Percentiles rank a stretch among this genome's conserved stretches.
Evolutionary conservation across 2,329 filamentous ascomycete species (phyloP).

Genomic region (Coniella vitis): DNA sequence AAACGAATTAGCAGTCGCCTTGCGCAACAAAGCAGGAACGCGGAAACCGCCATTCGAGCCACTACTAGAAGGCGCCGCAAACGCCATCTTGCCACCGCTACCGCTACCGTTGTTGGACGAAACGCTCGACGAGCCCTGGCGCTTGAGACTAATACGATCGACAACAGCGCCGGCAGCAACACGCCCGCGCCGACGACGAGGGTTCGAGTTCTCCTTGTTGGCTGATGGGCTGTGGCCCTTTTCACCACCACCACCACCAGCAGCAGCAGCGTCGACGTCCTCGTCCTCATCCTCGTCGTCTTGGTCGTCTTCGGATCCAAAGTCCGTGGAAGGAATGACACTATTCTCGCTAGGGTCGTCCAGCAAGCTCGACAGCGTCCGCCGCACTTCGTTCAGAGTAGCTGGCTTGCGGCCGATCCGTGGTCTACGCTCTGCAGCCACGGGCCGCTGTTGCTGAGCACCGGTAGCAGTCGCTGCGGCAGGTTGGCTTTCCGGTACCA

Average conservation of each 20-base stretch:
- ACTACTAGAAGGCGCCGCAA: constrained; percentile 36
- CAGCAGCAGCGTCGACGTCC: background rate
- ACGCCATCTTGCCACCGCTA: constrained; percentile 45
- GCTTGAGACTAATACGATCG: constrained; percentile 68
- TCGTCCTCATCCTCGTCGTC: constrained; percentile 40
- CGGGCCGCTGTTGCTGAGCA: constrained; percentile 37
- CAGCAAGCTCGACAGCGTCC: constrained; percentile 76
- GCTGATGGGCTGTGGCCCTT: constrained; percentile 21
- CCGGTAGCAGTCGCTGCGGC: constrained; percentile 24
- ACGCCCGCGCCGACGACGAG: constrained; percentile 24
- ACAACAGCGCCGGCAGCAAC: constrained; percentile 44
- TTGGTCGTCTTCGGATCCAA: constrained; percentile 46
- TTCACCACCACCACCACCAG: no score
- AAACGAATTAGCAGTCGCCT: constrained; percentile 63
- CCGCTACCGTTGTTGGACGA: constrained; percentile 21
- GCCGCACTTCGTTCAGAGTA: constrained; percentile 72
- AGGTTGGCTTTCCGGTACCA: constrained; percentile 48
- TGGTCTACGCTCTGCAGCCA: constrained; percentile 56
- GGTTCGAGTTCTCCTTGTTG: constrained; percentile 46
- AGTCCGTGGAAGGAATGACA: constrained; percentile 39
- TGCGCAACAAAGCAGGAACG: constrained; percentile 63
- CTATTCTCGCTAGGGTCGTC: constrained; percentile 56
- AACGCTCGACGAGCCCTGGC: constrained; percentile 33
- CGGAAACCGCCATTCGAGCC: constrained; percentile 46
- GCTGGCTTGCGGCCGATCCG: constrained; percentile 60